Conservation (phyloP, 2,329 filamentous ascomycete genomes). For the Neofusicoccum laricinum region DNA sequence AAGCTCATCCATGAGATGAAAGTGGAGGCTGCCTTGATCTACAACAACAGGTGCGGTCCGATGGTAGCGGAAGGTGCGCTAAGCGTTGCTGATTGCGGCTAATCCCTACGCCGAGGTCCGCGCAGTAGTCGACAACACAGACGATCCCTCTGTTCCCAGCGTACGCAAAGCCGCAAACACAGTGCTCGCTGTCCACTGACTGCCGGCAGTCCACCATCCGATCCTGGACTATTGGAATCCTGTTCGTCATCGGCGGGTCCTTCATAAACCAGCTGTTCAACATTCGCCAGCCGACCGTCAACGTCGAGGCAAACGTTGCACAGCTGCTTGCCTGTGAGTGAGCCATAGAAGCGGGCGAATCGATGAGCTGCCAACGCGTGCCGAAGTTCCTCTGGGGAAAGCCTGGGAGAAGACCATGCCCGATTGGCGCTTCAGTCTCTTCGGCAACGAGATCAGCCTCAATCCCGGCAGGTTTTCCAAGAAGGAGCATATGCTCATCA, state of each 20-base stretch:
- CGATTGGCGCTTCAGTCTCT: constrained; percentile 8
- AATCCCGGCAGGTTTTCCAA: constrained; percentile 20
- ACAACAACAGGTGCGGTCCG: constrained; percentile 24
- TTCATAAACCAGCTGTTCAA: constrained; percentile 61
- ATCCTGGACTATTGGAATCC: constrained; percentile 45
- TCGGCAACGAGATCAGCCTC: constrained; percentile 15
- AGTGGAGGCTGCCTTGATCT: constrained; percentile 54
- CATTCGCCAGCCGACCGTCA: constrained; percentile 60
- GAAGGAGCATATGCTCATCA: constrained; percentile 51
- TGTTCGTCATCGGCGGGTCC: constrained; percentile 43
- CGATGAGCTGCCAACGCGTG: constrained; percentile 38
- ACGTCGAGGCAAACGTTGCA: constrained; percentile 59
- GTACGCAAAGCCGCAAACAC: background rate
- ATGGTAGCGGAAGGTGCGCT: background rate
- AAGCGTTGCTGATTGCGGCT: background rate
- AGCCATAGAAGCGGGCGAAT: background rate
- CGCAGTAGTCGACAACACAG: constrained; percentile 17
- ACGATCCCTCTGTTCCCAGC: constrained; percentile 24
- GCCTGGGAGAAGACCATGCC: constrained; percentile 15
- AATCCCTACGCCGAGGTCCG: constrained; percentile 21
- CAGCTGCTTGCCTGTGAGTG: constrained; percentile 58
- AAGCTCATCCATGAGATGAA: constrained; percentile 55
- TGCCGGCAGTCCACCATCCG: constrained; percentile 33
- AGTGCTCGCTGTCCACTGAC: background rate
- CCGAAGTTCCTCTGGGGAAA: constrained; percentile 55